Conservation (phyloP, 768 basidiomycete genomes). For the Trametes cingulata region DNA sequence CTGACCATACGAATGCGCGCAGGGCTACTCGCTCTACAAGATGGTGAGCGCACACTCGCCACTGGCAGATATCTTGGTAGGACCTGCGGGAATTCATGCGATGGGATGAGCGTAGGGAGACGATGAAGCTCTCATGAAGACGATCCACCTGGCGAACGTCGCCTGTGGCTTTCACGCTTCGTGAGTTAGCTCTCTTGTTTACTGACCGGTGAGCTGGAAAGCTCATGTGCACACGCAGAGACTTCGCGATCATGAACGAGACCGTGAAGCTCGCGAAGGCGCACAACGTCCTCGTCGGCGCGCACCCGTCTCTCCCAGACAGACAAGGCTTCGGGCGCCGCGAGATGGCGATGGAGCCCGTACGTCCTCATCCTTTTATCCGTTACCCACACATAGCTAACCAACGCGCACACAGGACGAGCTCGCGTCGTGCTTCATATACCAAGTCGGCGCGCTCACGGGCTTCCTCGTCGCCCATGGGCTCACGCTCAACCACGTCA, state of each 20-base stretch:
- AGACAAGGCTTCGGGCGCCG: constrained; percentile 65
- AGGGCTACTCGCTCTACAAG: constrained; percentile 34
- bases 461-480: constrained; percentile 59
- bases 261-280: constrained; percentile 59
- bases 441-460: constrained; percentile 65
- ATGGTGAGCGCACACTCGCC: constrained; percentile 22
- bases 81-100: too few species aligned
- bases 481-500: constrained; percentile 56
- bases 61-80: too few species aligned
- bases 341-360: constrained; percentile 63
- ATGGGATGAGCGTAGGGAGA: constrained; percentile 25
- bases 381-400: background rate
- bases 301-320: constrained; percentile 67
- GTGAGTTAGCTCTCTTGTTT: constrained; percentile 30
- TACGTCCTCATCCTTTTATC: constrained; percentile 33
- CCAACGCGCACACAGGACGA: constrained; percentile 44
- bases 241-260: constrained; percentile 65
- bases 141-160: constrained; percentile 44
- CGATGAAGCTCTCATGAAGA: constrained; percentile 35
- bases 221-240: constrained; percentile 35
- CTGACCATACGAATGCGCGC: background rate
- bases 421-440: constrained; percentile 56
- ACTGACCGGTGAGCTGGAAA: background rate
- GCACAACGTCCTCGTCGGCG: constrained; percentile 59
- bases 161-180: constrained; percentile 73